These are phyloP conservation scores for Conringia planisiliqua DNA, from an alignment of 345 rosid species.

Conservation along the genomic window DNA sequence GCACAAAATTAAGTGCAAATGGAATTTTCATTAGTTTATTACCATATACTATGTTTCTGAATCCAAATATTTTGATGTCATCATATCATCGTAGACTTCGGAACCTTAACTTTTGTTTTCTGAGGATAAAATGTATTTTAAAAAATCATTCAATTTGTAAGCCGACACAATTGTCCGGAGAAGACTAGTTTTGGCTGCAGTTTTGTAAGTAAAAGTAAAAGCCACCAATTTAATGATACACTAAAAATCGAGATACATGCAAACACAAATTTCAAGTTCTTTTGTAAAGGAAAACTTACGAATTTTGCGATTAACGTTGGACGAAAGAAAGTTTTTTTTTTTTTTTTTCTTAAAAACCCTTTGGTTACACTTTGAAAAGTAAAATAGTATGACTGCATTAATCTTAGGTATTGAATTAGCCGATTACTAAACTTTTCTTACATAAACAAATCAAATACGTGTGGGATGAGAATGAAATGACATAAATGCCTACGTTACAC, in stretches of 20 bases:
- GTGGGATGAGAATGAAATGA: neutral
- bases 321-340: neutral
- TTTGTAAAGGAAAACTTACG: neutral
- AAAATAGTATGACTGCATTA: neutral
- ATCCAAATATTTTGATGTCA: constrained; percentile 33
- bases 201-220: constrained; percentile 12
- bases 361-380: neutral
- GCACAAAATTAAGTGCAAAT: constrained; percentile 3
- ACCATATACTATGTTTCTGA: neutral
- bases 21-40: neutral
- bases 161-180: neutral
- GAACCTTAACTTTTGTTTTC: constrained; percentile 15
- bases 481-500: neutral
- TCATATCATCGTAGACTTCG: constrained; percentile 9
- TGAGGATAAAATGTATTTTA: neutral
- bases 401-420: neutral
- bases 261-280: neutral
- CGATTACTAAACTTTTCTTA: neutral
- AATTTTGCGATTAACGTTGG: neutral
- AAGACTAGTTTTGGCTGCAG: constrained; percentile 9
- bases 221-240: neutral
- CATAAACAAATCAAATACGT: neutral
- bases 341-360: too few relatives aligned
- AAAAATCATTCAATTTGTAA: neutral
- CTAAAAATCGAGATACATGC: neutral